phyloP scores from a whole-genome alignment of 2,329 filamentous ascomycete genomes.

The Diaporthe australafricana region DNA sequence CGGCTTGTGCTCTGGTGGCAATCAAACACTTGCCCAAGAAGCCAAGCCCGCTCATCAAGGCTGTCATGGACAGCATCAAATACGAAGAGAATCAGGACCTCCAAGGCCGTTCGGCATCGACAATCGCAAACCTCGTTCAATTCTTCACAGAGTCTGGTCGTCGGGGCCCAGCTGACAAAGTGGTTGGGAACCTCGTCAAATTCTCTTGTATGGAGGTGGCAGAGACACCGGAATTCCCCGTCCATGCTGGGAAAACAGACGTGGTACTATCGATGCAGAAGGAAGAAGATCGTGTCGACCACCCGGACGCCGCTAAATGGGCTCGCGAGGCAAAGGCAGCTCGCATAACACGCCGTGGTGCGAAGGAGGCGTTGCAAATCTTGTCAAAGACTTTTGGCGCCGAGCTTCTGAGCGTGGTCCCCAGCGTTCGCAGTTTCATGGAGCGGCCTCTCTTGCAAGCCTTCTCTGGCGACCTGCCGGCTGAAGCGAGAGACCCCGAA shows the following conservation, averaged over 20 bases:
- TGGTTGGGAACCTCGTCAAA: slow-evolving; percentile 94
- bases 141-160: slow-evolving; percentile 85
- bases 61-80: slow-evolving; percentile 98
- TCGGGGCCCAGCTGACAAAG: slow-evolving; percentile 90
- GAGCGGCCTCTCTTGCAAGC: slow-evolving; percentile 81
- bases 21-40: slow-evolving; percentile 92
- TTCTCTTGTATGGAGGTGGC: slow-evolving; percentile 98
- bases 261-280: slow-evolving; percentile 94
- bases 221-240: slow-evolving; percentile 94
- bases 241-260: slow-evolving; percentile 81
- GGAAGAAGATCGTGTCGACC: slow-evolving; percentile 94
- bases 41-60: slow-evolving; percentile 91
- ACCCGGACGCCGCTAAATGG: slow-evolving; percentile 90
- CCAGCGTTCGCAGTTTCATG: slow-evolving; percentile 84
- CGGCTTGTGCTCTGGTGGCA: slow-evolving; percentile 89
- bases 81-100: slow-evolving; percentile 91
- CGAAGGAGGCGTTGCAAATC: slow-evolving; percentile 93
- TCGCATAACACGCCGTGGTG: slow-evolving; percentile 89
- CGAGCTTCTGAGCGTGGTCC: slow-evolving; percentile 83
- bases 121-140: slow-evolving; percentile 87
- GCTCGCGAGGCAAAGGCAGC: slow-evolving; percentile 90
- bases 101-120: slow-evolving; percentile 86
- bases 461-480: slow-evolving; percentile 78
- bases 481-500: slow-evolving; percentile 78
- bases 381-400: slow-evolving; percentile 83